Evolutionary conservation across 192 early-diverging fungal species (phyloP).

Genomic region (Entophlyctis luteolus): DNA sequence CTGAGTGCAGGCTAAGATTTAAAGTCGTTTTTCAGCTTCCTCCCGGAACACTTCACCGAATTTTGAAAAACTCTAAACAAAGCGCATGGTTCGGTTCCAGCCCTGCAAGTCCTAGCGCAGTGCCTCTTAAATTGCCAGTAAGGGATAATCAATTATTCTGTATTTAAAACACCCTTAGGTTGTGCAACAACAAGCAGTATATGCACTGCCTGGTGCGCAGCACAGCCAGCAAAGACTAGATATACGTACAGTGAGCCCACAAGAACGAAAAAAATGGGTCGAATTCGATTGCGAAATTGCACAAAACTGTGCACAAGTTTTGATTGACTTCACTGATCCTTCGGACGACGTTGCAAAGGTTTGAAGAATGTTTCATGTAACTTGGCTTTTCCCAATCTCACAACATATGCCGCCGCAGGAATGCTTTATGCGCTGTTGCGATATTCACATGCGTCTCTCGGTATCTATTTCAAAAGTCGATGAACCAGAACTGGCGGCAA

Average conservation of each 20-base stretch:
- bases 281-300: conserved; percentile 7
- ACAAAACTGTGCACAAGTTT: conserved; percentile 13
- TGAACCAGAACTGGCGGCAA: conserved; percentile 24
- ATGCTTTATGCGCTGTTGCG: conserved; percentile 7
- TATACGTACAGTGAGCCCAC: background rate
- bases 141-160: background rate
- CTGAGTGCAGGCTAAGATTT: background rate
- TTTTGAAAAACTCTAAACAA: background rate
- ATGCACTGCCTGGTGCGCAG: background rate
- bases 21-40: background rate
- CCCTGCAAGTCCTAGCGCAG: background rate
- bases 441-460: conserved; percentile 5
- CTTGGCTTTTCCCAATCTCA: background rate
- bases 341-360: conserved; percentile 14
- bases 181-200: too few relatives aligned
- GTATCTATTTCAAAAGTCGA: conserved; percentile 5
- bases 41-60: too few relatives aligned
- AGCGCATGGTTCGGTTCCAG: background rate
- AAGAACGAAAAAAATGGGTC: conserved; percentile 26
- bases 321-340: conserved; percentile 12
- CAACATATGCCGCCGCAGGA: background rate
- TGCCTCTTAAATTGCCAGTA: background rate
- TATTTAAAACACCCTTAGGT: background rate
- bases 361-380: background rate
- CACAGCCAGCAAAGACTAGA: background rate